These are phyloP conservation scores for Tricholoma flavovirens DNA, from an alignment of 768 basidiomycete genomes.

Conservation along the genomic window DNA sequence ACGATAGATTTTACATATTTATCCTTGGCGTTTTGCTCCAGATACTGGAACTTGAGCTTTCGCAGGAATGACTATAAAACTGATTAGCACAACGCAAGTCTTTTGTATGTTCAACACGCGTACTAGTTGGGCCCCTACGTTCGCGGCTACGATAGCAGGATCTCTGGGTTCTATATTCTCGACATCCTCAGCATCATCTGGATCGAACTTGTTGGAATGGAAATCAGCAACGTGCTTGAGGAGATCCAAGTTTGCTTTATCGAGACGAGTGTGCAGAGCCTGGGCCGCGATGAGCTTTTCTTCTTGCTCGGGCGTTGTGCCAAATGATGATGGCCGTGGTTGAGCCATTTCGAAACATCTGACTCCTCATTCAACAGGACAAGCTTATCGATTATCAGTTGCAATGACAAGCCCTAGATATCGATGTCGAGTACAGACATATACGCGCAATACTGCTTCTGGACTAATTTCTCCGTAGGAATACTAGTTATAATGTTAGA, in stretches of 20 bases:
- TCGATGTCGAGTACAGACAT: too few relatives aligned
- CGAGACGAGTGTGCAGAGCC: conserved; percentile 27
- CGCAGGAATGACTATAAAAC: conserved; percentile 55
- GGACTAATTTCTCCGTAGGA: too few relatives aligned
- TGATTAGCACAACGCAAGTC: not conserved
- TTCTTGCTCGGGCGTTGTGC: conserved; percentile 26
- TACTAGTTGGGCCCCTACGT: conserved; percentile 58
- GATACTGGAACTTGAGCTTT: conserved; percentile 83
- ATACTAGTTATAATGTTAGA: too few relatives aligned
- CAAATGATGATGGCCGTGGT: conserved; percentile 11
- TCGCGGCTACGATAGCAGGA: conserved; percentile 50
- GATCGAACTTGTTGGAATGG: conserved; percentile 28
- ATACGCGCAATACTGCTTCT: too few relatives aligned
- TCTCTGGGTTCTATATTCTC: conserved; percentile 37
- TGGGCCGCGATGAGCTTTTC: conserved; percentile 29
- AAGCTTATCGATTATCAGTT: too few relatives aligned
- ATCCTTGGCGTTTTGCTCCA: conserved; percentile 88
- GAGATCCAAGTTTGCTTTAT: conserved; percentile 33
- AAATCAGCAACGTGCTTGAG: conserved; percentile 31
- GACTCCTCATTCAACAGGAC: not conserved
- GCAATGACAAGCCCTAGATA: too few relatives aligned
- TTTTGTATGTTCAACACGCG: conserved; percentile 31
- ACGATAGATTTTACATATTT: conserved; percentile 85
- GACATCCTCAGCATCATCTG: conserved; percentile 31
- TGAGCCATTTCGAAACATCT: conserved; percentile 4